phyloP scores from a whole-genome alignment of 176 grass and related monocot species.

The Themeda triandra region DNA sequence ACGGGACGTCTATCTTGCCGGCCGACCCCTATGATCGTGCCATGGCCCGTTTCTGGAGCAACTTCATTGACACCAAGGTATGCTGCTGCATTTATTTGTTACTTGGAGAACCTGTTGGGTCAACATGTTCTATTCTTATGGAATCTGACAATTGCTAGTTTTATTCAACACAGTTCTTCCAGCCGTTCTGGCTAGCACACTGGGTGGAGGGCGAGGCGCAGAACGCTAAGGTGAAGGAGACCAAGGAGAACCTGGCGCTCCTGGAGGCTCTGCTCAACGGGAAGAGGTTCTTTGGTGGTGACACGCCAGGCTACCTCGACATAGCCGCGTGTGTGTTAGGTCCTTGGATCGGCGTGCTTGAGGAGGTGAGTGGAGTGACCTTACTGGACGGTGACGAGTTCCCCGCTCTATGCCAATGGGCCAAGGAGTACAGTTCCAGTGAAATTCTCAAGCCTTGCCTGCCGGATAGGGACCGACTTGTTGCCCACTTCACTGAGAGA shows the following conservation, averaged over 20 bases:
- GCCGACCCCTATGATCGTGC: slow-evolving; percentile 31
- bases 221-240: slow-evolving; percentile 6
- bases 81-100: background rate
- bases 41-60: slow-evolving; percentile 24
- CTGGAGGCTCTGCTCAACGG: slow-evolving; percentile 40
- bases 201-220: slow-evolving; percentile 23
- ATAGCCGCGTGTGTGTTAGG: background rate
- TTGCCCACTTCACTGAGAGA: background rate
- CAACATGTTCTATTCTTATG: background rate
- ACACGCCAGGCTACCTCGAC: background rate
- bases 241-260: slow-evolving; percentile 19
- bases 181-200: slow-evolving; percentile 28
- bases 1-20: slow-evolving; percentile 17
- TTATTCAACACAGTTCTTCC: background rate
- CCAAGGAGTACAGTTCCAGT: background rate
- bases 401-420: background rate
- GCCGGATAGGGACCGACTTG: slow-evolving; percentile 16
- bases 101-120: background rate
- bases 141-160: background rate
- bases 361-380: background rate
- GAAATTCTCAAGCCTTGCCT: background rate
- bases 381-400: background rate
- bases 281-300: slow-evolving; percentile 25
- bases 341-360: background rate
- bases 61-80: background rate